Evolutionary conservation across 2,329 filamentous ascomycete species (phyloP).

Genomic region (Beauveria sp.): DNA sequence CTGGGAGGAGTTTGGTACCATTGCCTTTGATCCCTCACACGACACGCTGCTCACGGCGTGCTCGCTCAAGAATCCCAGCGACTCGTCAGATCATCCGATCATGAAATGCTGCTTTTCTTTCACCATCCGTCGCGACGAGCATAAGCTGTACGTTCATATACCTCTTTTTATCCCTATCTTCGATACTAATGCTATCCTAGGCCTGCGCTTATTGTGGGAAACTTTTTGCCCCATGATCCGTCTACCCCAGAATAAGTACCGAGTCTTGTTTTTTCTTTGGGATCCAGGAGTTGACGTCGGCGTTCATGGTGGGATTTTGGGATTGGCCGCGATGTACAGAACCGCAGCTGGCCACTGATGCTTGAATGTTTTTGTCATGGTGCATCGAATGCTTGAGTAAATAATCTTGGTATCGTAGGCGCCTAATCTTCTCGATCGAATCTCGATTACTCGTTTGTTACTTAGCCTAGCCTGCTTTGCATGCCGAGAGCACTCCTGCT

Average conservation of each 20-base stretch:
- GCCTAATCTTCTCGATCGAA: too few relatives aligned
- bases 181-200: slow-evolving; percentile 47
- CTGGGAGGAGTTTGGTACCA: slow-evolving; percentile 98
- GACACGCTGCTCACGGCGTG: slow-evolving; percentile 95
- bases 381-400: too few relatives aligned
- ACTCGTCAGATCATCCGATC: slow-evolving; percentile 59
- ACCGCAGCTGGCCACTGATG: too few relatives aligned
- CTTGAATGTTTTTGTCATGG: too few relatives aligned
- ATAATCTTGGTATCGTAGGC: too few relatives aligned
- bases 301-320: background rate
- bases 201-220: slow-evolving; percentile 90
- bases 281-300: background rate
- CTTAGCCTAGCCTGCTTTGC: background rate
- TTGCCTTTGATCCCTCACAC: slow-evolving; percentile 89
- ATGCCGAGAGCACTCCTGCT: background rate
- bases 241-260: slow-evolving; percentile 16
- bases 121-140: slow-evolving; percentile 86
- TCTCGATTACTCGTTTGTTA: background rate
- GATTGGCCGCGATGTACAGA: background rate
- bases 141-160: slow-evolving; percentile 74
- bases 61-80: slow-evolving; percentile 73
- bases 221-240: slow-evolving; percentile 84
- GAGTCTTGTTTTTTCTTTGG: background rate
- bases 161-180: background rate
- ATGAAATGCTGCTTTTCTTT: slow-evolving; percentile 97